A percentile compares a stretch with the other conserved stretches of the same genome.
These are phyloP conservation scores for Meyerozyma sp. DNA, from an alignment of 1,139 yeast species.

Conservation along the genomic window DNA sequence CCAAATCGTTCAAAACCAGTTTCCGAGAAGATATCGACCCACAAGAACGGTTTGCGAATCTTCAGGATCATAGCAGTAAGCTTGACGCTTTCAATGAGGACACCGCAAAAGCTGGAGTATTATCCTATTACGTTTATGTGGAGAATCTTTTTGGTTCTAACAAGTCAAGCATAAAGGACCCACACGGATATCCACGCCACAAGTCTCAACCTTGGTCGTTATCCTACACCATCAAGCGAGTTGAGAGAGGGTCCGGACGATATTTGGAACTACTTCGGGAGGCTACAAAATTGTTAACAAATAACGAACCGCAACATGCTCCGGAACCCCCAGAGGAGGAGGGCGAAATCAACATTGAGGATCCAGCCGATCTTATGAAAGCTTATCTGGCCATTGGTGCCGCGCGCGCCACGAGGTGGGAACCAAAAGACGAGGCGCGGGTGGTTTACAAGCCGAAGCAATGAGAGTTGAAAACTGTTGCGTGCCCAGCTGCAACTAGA, in stretches of 20 bases:
- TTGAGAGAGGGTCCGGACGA: conserved; percentile 3
- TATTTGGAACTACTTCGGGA: neutral
- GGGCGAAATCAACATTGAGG: conserved; percentile 3
- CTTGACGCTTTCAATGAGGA: conserved; percentile 15
- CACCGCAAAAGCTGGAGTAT: conserved; percentile 3
- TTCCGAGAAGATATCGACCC: conserved; percentile 17
- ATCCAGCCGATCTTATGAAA: conserved; percentile 11
- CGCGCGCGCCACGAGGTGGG: conserved; percentile 23
- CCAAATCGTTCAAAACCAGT: conserved; percentile 19
- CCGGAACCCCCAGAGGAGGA: neutral
- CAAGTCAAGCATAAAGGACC: conserved; percentile 3
- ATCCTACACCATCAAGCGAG: conserved; percentile 6
- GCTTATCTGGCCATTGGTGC: conserved; percentile 24
- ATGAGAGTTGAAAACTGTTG: too few species aligned
- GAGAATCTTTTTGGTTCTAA: conserved; percentile 8
- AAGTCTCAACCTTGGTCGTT: conserved; percentile 9
- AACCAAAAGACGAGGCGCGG: conserved; percentile 15
- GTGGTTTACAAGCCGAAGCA: conserved; percentile 14
- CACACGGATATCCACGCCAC: conserved; percentile 9
- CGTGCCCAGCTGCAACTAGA: too few species aligned
- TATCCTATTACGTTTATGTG: conserved; percentile 9
- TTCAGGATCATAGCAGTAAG: conserved; percentile 14
- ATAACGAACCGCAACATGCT: neutral
- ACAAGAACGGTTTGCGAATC: conserved; percentile 14
- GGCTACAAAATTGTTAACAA: neutral